These are phyloP conservation scores for Colletotrichum viniferum DNA, from an alignment of 2,329 filamentous ascomycete genomes.

Conservation along the genomic window DNA sequence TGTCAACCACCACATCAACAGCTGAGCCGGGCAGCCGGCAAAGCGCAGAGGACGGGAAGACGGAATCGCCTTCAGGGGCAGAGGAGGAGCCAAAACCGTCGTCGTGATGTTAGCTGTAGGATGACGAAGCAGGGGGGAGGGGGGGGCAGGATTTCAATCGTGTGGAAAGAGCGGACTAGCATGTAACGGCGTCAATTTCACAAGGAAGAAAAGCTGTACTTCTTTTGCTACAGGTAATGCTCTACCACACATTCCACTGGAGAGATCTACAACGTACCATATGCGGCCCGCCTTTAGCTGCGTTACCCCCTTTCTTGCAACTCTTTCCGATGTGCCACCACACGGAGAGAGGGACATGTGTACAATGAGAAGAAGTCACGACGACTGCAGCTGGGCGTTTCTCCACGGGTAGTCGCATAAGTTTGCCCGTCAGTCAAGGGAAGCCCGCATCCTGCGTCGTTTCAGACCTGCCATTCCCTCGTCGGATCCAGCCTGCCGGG, in stretches of 20 bases:
- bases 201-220: neutral
- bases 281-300: neutral
- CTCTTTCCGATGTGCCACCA: neutral
- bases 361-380: neutral
- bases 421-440: neutral
- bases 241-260: neutral
- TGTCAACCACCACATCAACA: neutral
- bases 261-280: neutral
- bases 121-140: neutral
- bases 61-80: slow-evolving; percentile 4
- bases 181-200: neutral
- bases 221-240: neutral
- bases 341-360: neutral
- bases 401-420: neutral
- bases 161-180: neutral
- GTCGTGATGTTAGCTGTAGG: neutral
- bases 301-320: neutral
- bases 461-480: neutral
- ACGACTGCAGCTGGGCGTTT: neutral
- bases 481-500: neutral
- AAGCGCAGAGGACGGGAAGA: slow-evolving; percentile 12
- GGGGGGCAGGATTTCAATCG: neutral
- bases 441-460: neutral
- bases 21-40: slow-evolving; percentile 8
- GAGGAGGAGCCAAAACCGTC: slow-evolving; percentile 20